These are phyloP conservation scores for Solanum chacoense DNA, from an alignment of 305 asterid genomes.

Conservation along the genomic window DNA sequence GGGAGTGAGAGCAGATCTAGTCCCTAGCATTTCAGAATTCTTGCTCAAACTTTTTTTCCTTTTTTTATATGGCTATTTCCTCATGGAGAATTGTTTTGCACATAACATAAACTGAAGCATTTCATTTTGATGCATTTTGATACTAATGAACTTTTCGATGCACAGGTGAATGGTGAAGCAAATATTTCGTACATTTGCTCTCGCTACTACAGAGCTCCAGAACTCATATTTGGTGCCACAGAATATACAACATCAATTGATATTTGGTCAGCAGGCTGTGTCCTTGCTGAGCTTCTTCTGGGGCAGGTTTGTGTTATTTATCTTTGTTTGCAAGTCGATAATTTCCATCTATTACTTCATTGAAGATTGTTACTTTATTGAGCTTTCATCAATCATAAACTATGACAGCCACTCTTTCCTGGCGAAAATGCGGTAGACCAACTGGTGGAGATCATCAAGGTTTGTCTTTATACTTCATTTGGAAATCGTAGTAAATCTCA, in stretches of 20 bases:
- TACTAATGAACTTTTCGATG: slow-evolving; percentile 1
- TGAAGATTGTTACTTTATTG: background rate
- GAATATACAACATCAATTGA: slow-evolving; percentile 79
- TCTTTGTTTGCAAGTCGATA: background rate
- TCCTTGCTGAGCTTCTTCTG: slow-evolving; percentile 89
- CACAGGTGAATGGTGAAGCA: slow-evolving; percentile 82
- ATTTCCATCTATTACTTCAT: background rate
- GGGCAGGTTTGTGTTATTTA: slow-evolving; percentile 60
- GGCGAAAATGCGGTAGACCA: slow-evolving; percentile 99
- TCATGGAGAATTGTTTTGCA: background rate
- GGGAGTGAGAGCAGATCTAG: background rate
- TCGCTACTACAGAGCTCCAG: slow-evolving; percentile 93
- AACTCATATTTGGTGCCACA: slow-evolving; percentile 89
- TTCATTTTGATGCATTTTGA: background rate
- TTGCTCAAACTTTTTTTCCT: background rate
- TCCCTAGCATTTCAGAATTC: background rate
- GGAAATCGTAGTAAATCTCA: background rate
- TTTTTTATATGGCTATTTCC: background rate
- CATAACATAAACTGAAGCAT: background rate
- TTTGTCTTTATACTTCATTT: slow-evolving; percentile 11
- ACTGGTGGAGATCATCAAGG: slow-evolving; percentile 97
- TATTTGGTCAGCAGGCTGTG: slow-evolving; percentile 96
- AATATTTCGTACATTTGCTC: slow-evolving; percentile 90
- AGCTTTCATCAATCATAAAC: background rate
- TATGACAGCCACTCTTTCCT: slow-evolving; percentile 81